These are phyloP conservation scores for Medicago ruthenica DNA, from an alignment of 306 rosid genomes.

Conservation along the genomic window DNA sequence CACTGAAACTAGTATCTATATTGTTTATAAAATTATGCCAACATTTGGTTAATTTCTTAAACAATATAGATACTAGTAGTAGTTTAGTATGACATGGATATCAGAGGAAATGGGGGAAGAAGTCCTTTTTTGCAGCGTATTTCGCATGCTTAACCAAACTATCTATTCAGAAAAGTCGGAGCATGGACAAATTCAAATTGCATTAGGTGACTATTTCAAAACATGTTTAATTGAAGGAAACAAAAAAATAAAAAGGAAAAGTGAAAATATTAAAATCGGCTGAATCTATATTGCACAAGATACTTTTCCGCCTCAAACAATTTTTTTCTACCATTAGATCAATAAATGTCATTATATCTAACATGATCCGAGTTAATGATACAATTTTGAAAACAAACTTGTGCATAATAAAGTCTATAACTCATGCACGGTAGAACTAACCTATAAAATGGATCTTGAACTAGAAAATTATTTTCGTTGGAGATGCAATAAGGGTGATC, in stretches of 20 bases:
- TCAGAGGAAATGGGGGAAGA: background rate
- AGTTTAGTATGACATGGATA: background rate
- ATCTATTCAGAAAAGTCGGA: background rate
- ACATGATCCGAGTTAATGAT: too few relatives aligned
- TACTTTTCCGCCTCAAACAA: too few relatives aligned
- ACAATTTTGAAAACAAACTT: too few relatives aligned
- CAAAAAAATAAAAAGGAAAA: background rate
- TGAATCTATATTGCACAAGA: too few relatives aligned
- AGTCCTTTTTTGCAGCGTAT: background rate
- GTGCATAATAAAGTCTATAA: too few relatives aligned
- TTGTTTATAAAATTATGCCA: background rate
- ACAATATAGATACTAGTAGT: background rate
- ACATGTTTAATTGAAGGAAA: background rate
- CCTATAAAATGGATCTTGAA: background rate
- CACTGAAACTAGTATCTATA: background rate
- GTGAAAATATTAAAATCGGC: background rate
- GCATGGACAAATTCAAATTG: slow-evolving; percentile 16
- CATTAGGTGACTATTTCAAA: background rate
- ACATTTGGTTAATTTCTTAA: background rate
- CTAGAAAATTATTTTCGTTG: background rate
- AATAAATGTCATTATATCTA: too few relatives aligned
- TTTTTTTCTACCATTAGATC: too few relatives aligned
- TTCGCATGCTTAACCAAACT: slow-evolving; percentile 34
- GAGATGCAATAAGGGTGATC: background rate
- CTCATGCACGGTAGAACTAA: too few relatives aligned